Evolutionary conservation across 495 filamentous ascomycete genomes (phyloP).

Genomic region (Symbiotaphrina buchneri): DNA sequence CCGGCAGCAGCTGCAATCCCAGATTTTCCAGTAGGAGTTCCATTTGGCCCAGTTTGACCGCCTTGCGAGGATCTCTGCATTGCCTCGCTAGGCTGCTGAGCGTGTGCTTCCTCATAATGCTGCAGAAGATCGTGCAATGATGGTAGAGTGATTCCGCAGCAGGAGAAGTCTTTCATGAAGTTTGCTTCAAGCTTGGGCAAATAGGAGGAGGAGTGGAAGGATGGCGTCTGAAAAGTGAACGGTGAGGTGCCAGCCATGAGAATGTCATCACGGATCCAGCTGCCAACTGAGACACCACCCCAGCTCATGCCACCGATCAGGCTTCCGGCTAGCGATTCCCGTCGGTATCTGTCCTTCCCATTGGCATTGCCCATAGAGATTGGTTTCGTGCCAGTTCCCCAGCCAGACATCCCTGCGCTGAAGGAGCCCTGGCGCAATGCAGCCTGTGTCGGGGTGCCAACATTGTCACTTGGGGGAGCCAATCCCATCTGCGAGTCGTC

Average conservation of each 20-base stretch:
- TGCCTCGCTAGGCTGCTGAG: constrained; percentile 29
- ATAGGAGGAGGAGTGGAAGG: constrained; percentile 93
- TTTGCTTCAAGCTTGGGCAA: constrained; percentile 92
- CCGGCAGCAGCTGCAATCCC: constrained; percentile 28
- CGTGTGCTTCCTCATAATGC: constrained; percentile 90
- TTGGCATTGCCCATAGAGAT: constrained; percentile 64
- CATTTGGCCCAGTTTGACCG: constrained; percentile 17
- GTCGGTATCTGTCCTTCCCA: constrained; percentile 47
- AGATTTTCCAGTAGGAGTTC: constrained; percentile 25
- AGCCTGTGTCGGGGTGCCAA: constrained; percentile 23
- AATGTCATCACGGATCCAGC: constrained; percentile 93
- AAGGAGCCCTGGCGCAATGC: constrained; percentile 54
- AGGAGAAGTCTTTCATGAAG: constrained; percentile 90
- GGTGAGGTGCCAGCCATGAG: constrained; percentile 94
- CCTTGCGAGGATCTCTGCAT: constrained; percentile 29
- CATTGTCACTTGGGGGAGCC: constrained; percentile 5
- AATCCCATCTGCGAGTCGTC: constrained; percentile 9
- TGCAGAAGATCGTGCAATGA: constrained; percentile 87
- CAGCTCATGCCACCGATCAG: constrained; percentile 89
- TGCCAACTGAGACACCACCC: constrained; percentile 89
- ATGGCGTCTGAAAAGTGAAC: constrained; percentile 74
- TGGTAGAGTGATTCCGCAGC: constrained; percentile 69
- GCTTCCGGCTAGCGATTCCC: constrained; percentile 75
- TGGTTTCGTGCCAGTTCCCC: constrained; percentile 59
- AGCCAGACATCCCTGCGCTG: constrained; percentile 22